Evolutionary conservation across 352 stramenopile genomes (phyloP).

Genomic region (Phytophthora fragariae): DNA sequence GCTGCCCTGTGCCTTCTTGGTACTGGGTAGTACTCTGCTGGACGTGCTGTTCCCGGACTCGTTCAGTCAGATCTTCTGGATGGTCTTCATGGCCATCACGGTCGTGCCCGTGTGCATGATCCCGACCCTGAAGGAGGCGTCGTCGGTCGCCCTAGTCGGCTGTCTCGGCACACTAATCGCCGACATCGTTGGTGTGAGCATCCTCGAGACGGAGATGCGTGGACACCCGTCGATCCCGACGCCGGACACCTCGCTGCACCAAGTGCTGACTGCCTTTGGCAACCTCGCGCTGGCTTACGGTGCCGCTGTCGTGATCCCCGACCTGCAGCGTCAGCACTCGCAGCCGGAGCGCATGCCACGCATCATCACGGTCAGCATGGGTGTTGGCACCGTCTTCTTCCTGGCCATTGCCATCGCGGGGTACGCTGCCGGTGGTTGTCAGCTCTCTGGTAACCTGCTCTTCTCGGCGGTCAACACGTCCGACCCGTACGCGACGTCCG

Average conservation of each 20-base stretch:
- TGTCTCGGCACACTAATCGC: slow-evolving; percentile 45
- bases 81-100: slow-evolving; percentile 48
- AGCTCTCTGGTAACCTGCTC: slow-evolving; percentile 48
- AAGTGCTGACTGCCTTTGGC: slow-evolving; percentile 40
- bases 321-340: slow-evolving; percentile 53
- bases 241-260: slow-evolving; percentile 39
- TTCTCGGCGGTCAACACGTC: slow-evolving; percentile 44
- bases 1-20: slow-evolving; percentile 58
- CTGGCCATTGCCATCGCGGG: slow-evolving; percentile 48
- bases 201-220: slow-evolving; percentile 45
- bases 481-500: slow-evolving; percentile 28
- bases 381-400: slow-evolving; percentile 47
- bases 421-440: slow-evolving; percentile 48
- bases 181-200: slow-evolving; percentile 40
- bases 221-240: slow-evolving; percentile 38
- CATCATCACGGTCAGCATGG: slow-evolving; percentile 50
- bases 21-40: slow-evolving; percentile 56
- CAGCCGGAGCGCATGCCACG: slow-evolving; percentile 55
- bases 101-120: slow-evolving; percentile 46
- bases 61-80: slow-evolving; percentile 53
- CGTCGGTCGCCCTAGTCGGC: slow-evolving; percentile 31
- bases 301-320: slow-evolving; percentile 40
- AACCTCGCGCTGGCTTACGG: slow-evolving; percentile 44
- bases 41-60: slow-evolving; percentile 59
- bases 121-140: slow-evolving; percentile 42